Base-by-base conservation (phyloP, 257 asterid species). In the Paraleonurus japonicus region DNA sequence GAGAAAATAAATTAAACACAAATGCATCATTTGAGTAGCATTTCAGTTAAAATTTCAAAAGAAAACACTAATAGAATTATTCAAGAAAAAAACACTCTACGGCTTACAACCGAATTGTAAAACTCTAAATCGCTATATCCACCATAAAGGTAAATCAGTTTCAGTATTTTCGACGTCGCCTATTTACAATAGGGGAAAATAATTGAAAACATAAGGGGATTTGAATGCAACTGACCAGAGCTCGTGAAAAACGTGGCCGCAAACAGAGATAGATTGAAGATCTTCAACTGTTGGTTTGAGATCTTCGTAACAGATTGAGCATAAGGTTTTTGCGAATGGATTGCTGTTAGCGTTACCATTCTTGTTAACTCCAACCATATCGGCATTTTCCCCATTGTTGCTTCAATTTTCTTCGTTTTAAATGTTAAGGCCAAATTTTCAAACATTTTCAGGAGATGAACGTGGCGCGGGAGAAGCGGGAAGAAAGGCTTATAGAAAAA, bases 221-320 rank as follows among this genome's bases (percentile, higher is more conserved):
- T 57, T 2, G 6, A 37, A 35, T 1, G n/a, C 43, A 27, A 76
- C 83, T 69, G 9, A 91, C 99, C 98, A 92, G 78, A 95, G 96
- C 78, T 95, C 99, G 86, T 95, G 99, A 82, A 95, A 89, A 61
- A 95, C 99, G 60, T 95, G 99, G 71, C 99, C 99, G 72, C 99
- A 95, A 20, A 92, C 79, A 45, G 91, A 89, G 70, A 95, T 95
- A 16, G 94, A 82, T 66, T 92, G 98, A 30, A 92, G 96, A 60
- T 95, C 98, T 83, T 89, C 98, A 39, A 79, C 75, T 5, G 87
- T 35, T 24, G 99, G 99, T 61, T 95, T 95, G 73, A 95, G 97
- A 75, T 95, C 99, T 72, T 95, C 99, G 32, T 73, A 95, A 84
- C 98, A 95, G 76, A 94, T 94, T 57, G 99, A 85, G 61, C 98